Base-by-base conservation (phyloP, 2,329 filamentous ascomycete genomes). In the Diaporthe aspalathi region DNA sequence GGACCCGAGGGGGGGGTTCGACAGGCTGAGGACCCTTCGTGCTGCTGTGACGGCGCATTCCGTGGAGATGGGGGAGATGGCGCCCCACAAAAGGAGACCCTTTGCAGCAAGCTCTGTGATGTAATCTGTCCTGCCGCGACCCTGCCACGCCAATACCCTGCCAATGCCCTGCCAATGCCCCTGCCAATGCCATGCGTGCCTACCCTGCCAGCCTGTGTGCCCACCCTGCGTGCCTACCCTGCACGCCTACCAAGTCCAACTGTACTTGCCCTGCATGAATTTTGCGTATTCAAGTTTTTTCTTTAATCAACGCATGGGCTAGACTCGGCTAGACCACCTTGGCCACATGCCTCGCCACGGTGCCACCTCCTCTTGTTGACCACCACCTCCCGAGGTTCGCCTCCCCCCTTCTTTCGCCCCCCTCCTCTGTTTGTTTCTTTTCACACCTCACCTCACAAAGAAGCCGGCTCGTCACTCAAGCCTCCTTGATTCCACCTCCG, bases 41-140 rank as follows among this genome's bases (percentile, higher is more conserved):
- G 14, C 35, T 27, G 32, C n/a, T 8, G 12, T 2, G 12, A 12
- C 35, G 35, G 35, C 35, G 35, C 35, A 9, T 7, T 38, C 35
- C 35, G 35, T n/a, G 9, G 27, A 63, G 20, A 8, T 63, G n/a
- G n/a, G n/a, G n/a, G n/a, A n/a, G n/a, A n/a, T n/a, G n/a, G n/a
- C n/a, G 4, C 60, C 43, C 60, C 60, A 63, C 60, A 49, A 63
- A 63, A 63, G 60, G 60, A 63, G 54, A 22, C 43, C 7, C 60
- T 54, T n/a, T n/a, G n/a, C n/a, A n/a, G n/a, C n/a, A n/a, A n/a
- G n/a, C n/a, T 57, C 43, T 14, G 27, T 63, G 60, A 63, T 63
- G 60, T 63, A 63, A 63, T 63, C 27, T 63, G 60, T 63, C 60
- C 27, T 49, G 27, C 27, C 43, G 12, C 22, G 20, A n/a, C n/a